These are phyloP conservation scores for Carallia brachiata DNA, from an alignment of 345 rosid species.

Conservation along the genomic window DNA sequence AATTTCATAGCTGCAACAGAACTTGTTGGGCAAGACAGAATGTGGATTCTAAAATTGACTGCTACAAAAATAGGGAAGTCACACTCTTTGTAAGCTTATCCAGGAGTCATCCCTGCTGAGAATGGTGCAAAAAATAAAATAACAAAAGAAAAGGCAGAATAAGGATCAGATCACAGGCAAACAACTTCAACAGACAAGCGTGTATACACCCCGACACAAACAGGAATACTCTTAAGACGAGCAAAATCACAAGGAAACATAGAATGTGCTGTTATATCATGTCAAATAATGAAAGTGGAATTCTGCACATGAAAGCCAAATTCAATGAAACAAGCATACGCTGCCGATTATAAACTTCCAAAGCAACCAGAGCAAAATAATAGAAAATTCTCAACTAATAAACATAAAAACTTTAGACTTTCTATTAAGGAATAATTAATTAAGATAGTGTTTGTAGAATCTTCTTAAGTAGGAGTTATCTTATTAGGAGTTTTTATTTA, in stretches of 20 bases:
- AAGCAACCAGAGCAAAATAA: no score
- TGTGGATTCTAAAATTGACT: not conserved
- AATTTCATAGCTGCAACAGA: conserved; percentile 4
- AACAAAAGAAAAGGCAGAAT: not conserved
- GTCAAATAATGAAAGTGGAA: no score
- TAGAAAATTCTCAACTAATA: no score
- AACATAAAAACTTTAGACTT: no score
- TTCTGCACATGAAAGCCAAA: no score
- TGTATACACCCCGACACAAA: not conserved
- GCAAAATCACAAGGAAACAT: not conserved
- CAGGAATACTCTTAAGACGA: not conserved
- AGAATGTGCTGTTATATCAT: not conserved
- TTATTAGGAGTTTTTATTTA: no score
- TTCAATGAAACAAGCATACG: no score
- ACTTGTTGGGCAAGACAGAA: not conserved
- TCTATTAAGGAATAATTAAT: no score
- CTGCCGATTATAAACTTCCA: no score
- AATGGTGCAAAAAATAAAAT: not conserved
- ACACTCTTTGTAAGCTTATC: conserved; percentile 14
- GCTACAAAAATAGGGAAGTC: not conserved
- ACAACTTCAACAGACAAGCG: not conserved
- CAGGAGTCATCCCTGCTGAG: conserved; percentile 23
- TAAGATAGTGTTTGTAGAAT: no score
- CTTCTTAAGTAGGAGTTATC: no score
- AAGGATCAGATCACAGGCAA: not conserved